Evolutionary conservation across 192 early-diverging fungal species (phyloP), one percentile per base, ranked within the genome.

Genomic region (Coemansia sp.): DNA sequence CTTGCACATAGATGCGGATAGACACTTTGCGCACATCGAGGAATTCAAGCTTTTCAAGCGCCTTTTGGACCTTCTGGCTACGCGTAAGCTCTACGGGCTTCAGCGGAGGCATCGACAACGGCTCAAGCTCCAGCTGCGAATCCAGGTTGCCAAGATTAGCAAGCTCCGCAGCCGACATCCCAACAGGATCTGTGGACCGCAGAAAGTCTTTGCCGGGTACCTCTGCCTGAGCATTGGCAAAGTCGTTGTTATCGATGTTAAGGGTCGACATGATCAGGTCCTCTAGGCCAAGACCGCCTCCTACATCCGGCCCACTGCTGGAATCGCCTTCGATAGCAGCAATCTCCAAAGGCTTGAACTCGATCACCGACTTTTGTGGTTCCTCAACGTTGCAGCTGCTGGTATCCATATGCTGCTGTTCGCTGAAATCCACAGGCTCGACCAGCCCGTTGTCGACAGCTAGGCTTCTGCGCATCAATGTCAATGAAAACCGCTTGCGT

Each of bases 1-100:
- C 91, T 51, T 92, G 87, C 60, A 98, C 91, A 69, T 94, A 96
- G 32, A 98, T 92, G n/a, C 95, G 88, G 45, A 91, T 93, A 0
- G 93, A 86, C 5, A 86, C 70, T 51, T 84, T 84, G 68, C 75
- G 73, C 41, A 84, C 68, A 37, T 74, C 70, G 39, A 78, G 59
- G 33, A 83, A 22, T 8, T 78, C 70, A 15, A 83, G 76, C 64
- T 78, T 74, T 54, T 75, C 81, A 41, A 83, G 75, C 22, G 81
- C 81, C 62, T 74, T 74, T 28, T 75, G 72, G 51, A 83, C 73
- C 65, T 83, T 83, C 60, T 83, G 68, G 52, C 70, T 67, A 36
- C 76, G 81, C 34, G 79, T 76, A 11, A 81, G 79, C 70, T 76
- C 79, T 4, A 54, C 55, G 5, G 74, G 74, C 59, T 65, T 63